phyloP scores from a whole-genome alignment of 305 asterid genomes.

The Fraxinus greggii region DNA sequence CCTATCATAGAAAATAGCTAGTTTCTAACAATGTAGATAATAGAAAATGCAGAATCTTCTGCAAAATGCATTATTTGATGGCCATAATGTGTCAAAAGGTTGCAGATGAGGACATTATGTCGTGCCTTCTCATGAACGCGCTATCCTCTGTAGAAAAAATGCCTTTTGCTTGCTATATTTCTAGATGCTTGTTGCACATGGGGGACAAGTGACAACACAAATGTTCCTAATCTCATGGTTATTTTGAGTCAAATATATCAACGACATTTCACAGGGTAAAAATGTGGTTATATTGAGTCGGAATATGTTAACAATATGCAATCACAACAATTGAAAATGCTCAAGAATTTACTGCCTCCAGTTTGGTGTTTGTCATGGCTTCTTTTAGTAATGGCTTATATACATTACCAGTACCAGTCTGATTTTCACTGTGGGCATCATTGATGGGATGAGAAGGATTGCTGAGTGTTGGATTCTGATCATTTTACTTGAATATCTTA shows the following conservation, averaged over 20 bases:
- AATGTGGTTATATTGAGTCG: neutral
- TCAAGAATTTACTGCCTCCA: neutral
- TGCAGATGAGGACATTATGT: neutral
- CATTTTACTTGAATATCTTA: constrained; percentile 29
- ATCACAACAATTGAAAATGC: neutral
- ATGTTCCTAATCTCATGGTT: neutral
- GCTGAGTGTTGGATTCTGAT: neutral
- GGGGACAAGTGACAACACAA: neutral
- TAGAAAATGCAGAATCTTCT: neutral
- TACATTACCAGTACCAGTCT: neutral
- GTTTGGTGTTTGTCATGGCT: neutral
- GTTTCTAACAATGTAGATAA: neutral
- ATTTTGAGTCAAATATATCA: neutral
- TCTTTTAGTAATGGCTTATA: constrained; percentile 5
- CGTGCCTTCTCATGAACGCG: neutral
- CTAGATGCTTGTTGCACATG: neutral
- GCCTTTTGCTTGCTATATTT: neutral
- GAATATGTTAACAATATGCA: neutral
- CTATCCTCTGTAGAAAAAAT: neutral
- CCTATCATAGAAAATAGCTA: neutral
- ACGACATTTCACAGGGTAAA: neutral
- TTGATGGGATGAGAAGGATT: constrained; percentile 20
- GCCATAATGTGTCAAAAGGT: neutral
- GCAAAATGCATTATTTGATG: neutral
- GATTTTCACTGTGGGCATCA: constrained; percentile 7